phyloP scores from a whole-genome alignment of 768 basidiomycete genomes.

The Macrolepiota fuliginosa region DNA sequence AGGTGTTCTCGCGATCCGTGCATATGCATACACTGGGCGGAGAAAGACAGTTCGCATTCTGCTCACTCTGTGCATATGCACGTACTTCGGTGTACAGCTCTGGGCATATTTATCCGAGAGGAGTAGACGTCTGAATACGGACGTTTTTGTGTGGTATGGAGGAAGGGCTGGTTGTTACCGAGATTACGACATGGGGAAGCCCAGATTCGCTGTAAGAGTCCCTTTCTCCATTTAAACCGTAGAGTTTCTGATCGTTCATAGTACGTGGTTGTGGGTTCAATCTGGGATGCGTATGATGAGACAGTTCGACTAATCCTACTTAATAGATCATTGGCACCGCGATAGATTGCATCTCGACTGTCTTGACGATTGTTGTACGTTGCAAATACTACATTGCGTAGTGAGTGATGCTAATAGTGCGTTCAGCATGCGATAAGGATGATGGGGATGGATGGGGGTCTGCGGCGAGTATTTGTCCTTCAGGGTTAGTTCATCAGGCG shows the following conservation, averaged over 20 bases:
- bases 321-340: too few species aligned
- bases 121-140: neutral
- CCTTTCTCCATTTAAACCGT: too few species aligned
- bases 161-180: neutral
- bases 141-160: neutral
- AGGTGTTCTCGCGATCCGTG: neutral
- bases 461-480: neutral
- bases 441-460: neutral
- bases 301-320: too few species aligned
- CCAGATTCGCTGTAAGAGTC: neutral
- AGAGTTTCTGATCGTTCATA: too few species aligned
- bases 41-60: neutral
- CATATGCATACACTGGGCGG: neutral
- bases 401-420: neutral
- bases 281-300: too few species aligned
- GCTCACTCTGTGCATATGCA: neutral
- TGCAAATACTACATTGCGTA: neutral
- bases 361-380: neutral
- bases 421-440: neutral
- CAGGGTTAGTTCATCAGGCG: neutral
- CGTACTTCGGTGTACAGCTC: neutral
- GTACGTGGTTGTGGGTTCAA: too few species aligned
- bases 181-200: neutral
- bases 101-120: neutral
- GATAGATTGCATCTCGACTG: neutral